phyloP scores from a whole-genome alignment of 768 basidiomycete species.

The Calocybe gangraenosa region DNA sequence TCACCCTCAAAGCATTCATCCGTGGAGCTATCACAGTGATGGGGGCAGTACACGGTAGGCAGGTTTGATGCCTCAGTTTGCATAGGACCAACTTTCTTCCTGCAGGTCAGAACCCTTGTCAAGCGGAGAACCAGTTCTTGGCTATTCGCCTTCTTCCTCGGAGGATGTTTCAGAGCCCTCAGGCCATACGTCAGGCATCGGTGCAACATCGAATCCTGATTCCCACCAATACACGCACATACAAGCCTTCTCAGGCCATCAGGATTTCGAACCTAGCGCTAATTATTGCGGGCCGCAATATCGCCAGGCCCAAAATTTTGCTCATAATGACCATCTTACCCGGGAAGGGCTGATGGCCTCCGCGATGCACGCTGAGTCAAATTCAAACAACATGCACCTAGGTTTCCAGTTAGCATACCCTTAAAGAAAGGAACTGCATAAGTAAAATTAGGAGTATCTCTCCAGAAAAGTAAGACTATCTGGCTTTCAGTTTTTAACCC shows the following conservation, averaged over 20 bases:
- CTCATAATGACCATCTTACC: conserved; percentile 4
- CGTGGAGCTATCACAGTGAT: conserved; percentile 21
- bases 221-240: conserved; percentile 2
- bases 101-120: conserved; percentile 15
- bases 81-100: not conserved
- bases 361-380: conserved; percentile 1
- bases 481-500: not conserved
- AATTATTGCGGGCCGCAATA: conserved; percentile 10
- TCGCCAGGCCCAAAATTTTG: conserved; percentile 4
- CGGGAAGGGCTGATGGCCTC: conserved; percentile 3
- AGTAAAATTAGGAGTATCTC: not conserved
- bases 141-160: conserved; percentile 20
- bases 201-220: not conserved
- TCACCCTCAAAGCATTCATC: conserved; percentile 13
- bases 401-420: conserved; percentile 8
- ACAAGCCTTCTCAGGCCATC: no score
- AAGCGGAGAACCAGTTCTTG: conserved; percentile 11
- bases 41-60: conserved; percentile 21
- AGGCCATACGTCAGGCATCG: conserved; percentile 10
- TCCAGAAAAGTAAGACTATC: conserved; percentile 1
- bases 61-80: not conserved
- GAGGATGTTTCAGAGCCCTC: conserved; percentile 16
- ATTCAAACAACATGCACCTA: conserved; percentile 8
- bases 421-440: not conserved
- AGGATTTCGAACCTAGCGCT: no score